These are phyloP conservation scores for Cercospora sesami DNA, from an alignment of 2,329 filamentous ascomycete genomes.

Conservation along the genomic window DNA sequence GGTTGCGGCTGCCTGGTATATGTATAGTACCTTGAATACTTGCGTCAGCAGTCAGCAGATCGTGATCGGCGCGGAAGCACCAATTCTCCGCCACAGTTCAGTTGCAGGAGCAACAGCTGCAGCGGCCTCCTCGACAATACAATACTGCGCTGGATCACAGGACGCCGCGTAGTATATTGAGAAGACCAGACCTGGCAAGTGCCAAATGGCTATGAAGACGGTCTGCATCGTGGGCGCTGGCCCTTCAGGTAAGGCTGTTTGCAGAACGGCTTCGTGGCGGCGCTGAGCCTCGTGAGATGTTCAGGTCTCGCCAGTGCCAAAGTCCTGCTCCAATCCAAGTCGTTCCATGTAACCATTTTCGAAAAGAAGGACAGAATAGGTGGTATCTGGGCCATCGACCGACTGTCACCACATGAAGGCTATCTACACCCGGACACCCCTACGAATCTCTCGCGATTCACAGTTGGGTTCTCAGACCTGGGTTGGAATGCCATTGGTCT, in stretches of 20 bases:
- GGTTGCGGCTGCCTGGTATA: constrained; percentile 2
- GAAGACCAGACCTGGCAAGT: not conserved
- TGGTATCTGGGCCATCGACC: constrained; percentile 68
- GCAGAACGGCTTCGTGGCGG: not conserved
- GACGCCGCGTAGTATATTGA: not conserved
- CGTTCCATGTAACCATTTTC: constrained; percentile 69
- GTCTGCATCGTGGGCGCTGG: constrained; percentile 49
- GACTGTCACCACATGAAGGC: constrained; percentile 44
- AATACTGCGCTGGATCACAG: not conserved
- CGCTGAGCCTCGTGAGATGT: not conserved
- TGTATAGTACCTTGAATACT: not conserved
- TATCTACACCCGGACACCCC: constrained; percentile 62
- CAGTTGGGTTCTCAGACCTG: constrained; percentile 63
- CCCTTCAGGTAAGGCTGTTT: constrained; percentile 35
- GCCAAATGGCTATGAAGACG: constrained; percentile 27
- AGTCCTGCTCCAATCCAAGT: constrained; percentile 61
- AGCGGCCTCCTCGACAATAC: not conserved
- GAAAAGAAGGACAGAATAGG: constrained; percentile 67
- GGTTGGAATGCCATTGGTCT: constrained; percentile 61
- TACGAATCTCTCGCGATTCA: constrained; percentile 75
- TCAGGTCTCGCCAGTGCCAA: constrained; percentile 56
- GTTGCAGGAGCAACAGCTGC: not conserved
- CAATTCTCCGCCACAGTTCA: not conserved
- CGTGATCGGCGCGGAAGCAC: not conserved
- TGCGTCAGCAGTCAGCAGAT: not conserved